These are phyloP conservation scores for Lactarius sanguifluus DNA, from an alignment of 768 basidiomycete species.

Conservation along the genomic window DNA sequence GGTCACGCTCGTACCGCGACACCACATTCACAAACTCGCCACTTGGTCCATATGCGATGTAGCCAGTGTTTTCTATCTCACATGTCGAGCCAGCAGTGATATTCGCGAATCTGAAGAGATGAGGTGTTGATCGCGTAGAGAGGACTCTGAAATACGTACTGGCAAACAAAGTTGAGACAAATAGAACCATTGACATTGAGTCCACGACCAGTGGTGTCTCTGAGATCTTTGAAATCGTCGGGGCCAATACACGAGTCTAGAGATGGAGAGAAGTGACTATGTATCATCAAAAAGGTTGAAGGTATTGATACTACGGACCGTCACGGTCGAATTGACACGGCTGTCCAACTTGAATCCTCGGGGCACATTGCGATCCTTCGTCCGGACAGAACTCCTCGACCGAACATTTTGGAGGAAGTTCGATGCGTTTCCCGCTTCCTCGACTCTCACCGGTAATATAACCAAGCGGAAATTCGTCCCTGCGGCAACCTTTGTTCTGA, in stretches of 20 bases:
- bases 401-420: constrained; percentile 61
- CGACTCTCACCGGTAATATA: constrained; percentile 39
- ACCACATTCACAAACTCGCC: constrained; percentile 75
- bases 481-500: constrained; percentile 64
- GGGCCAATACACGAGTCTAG: constrained; percentile 78
- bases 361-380: constrained; percentile 70
- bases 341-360: constrained; percentile 57
- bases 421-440: constrained; percentile 28
- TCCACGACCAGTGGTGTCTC: constrained; percentile 63
- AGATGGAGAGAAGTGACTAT: constrained; percentile 6
- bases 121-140: neutral
- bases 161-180: constrained; percentile 81
- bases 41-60: constrained; percentile 60
- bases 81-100: constrained; percentile 63
- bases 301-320: constrained; percentile 45
- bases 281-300: constrained; percentile 4
- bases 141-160: constrained; percentile 49
- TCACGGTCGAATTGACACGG: constrained; percentile 86
- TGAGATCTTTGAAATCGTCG: constrained; percentile 59
- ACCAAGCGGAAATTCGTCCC: constrained; percentile 76
- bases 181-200: constrained; percentile 80
- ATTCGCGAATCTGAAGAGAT: constrained; percentile 67
- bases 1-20: constrained; percentile 54
- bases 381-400: constrained; percentile 78
- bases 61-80: constrained; percentile 74